Percentiles rank a stretch among this genome's conserved stretches.
Conservation (phyloP, 306 rosid genomes). For the Cucurbita moschata region DNA sequence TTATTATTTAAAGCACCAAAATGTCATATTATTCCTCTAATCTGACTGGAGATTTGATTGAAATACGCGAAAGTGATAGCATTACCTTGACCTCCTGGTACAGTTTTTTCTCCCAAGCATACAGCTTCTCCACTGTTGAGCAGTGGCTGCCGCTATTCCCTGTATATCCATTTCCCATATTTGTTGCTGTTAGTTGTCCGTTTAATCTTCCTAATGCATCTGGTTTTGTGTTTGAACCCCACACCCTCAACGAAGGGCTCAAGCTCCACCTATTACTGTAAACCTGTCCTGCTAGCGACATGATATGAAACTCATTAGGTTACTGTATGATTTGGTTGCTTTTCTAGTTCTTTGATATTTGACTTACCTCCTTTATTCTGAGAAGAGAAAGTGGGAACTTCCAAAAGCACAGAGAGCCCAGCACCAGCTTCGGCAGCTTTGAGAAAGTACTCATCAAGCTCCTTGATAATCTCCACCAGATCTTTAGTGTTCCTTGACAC, state of each 20-base stretch:
- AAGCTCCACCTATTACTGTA: slow-evolving; percentile 56
- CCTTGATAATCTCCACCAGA: slow-evolving; percentile 71
- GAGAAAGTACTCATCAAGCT: slow-evolving; percentile 83
- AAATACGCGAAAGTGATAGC: neutral
- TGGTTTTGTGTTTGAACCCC: slow-evolving; percentile 52
- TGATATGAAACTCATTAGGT: neutral
- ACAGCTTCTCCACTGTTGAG: slow-evolving; percentile 74
- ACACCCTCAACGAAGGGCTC: slow-evolving; percentile 51
- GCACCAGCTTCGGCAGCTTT: slow-evolving; percentile 82
- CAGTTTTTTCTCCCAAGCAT: slow-evolving; percentile 91
- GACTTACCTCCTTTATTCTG: slow-evolving; percentile 50
- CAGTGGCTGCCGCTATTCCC: slow-evolving; percentile 46
- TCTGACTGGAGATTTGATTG: slow-evolving; percentile 7
- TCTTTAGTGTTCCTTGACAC: slow-evolving; percentile 65
- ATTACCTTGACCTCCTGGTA: slow-evolving; percentile 79
- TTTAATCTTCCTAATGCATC: slow-evolving; percentile 38
- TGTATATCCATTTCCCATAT: slow-evolving; percentile 14
- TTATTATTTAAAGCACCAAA: neutral
- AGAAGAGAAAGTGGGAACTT: slow-evolving; percentile 59
- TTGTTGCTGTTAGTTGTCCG: slow-evolving; percentile 23
- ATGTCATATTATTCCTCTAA: slow-evolving; percentile 2
- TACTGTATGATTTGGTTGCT: neutral
- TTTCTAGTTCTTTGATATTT: neutral
- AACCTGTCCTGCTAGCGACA: slow-evolving; percentile 37
- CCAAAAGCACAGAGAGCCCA: slow-evolving; percentile 51